phyloP scores from a whole-genome alignment of 225 moss, liverwort and hornwort genomes.

The Marchantia paleacea region DNA sequence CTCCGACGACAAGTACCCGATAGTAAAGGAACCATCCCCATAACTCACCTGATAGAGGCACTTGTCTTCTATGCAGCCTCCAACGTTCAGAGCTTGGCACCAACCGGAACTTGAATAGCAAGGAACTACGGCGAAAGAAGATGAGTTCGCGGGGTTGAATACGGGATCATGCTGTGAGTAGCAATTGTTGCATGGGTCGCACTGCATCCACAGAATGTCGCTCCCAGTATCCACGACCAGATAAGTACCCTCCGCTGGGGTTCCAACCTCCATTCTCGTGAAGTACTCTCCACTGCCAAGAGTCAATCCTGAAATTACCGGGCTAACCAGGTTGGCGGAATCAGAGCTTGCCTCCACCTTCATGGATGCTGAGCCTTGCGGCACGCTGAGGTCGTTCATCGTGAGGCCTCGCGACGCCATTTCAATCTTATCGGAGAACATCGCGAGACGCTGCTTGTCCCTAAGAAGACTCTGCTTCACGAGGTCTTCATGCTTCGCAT shows the following conservation, averaged over 20 bases:
- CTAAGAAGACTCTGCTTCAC: slow-evolving; percentile 16
- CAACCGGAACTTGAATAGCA: slow-evolving; percentile 10
- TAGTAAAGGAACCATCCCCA: slow-evolving; percentile 31
- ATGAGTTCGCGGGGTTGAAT: slow-evolving; percentile 24
- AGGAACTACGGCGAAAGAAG: slow-evolving; percentile 10
- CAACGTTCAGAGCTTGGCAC: slow-evolving; percentile 20
- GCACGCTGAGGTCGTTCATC: slow-evolving; percentile 20
- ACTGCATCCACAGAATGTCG: slow-evolving; percentile 36
- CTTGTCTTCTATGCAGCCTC: slow-evolving; percentile 11
- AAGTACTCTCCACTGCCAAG: slow-evolving; percentile 37
- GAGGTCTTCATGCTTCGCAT: slow-evolving; percentile 14
- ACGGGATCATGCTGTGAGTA: slow-evolving; percentile 22
- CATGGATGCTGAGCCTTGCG: neutral
- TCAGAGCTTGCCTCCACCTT: neutral
- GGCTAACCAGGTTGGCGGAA: slow-evolving; percentile 12
- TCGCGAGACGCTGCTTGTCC: slow-evolving; percentile 20
- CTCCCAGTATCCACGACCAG: slow-evolving; percentile 31
- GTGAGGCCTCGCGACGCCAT: slow-evolving; percentile 10
- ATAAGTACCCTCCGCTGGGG: slow-evolving; percentile 5
- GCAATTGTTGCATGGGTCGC: slow-evolving; percentile 21
- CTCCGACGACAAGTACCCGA: slow-evolving; percentile 27
- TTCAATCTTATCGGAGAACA: slow-evolving; percentile 16
- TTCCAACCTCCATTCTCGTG: slow-evolving; percentile 22
- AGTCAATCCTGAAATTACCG: slow-evolving; percentile 24
- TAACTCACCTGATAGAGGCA: slow-evolving; percentile 33